Conservation (phyloP, 2,329 filamentous ascomycete species). For the Phialemoniopsis sp. region DNA sequence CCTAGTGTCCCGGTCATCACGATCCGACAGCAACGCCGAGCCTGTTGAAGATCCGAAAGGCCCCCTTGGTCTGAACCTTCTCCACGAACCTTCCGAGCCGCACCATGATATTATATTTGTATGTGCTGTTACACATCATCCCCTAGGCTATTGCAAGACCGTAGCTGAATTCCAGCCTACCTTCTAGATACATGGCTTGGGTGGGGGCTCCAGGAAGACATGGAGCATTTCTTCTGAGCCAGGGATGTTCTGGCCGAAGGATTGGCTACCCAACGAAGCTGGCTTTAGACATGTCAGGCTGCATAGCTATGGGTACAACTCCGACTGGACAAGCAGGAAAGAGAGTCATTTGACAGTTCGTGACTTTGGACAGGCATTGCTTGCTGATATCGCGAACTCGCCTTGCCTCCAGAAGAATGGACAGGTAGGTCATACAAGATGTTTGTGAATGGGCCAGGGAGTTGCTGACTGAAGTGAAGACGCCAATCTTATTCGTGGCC, state of each 20-base stretch:
- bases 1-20: no score
- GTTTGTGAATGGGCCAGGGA: no score
- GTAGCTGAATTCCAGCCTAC: no score
- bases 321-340: slow-evolving; percentile 19
- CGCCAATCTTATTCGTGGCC: slow-evolving; percentile 21
- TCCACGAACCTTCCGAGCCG: slow-evolving; percentile 20
- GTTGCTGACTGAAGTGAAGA: slow-evolving; percentile 7
- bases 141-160: no score
- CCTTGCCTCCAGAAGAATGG: no score
- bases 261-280: slow-evolving; percentile 27
- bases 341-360: slow-evolving; percentile 22
- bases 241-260: slow-evolving; percentile 30
- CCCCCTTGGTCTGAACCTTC: slow-evolving; percentile 16
- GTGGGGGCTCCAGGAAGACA: slow-evolving; percentile 32
- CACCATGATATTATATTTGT: slow-evolving; percentile 34
- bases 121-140: no score
- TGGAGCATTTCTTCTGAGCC: slow-evolving; percentile 28
- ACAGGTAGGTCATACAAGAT: no score
- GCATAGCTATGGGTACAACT: slow-evolving; percentile 26
- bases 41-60: slow-evolving; percentile 8
- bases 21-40: background rate
- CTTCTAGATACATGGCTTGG: slow-evolving; percentile 35
- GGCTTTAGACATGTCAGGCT: slow-evolving; percentile 19
- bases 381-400: slow-evolving; percentile 17
- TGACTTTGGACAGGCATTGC: slow-evolving; percentile 23